Evolutionary conservation across 1,284 basidiomycete genomes (phyloP).

Genomic region (Microbotryomycetes sp.): DNA sequence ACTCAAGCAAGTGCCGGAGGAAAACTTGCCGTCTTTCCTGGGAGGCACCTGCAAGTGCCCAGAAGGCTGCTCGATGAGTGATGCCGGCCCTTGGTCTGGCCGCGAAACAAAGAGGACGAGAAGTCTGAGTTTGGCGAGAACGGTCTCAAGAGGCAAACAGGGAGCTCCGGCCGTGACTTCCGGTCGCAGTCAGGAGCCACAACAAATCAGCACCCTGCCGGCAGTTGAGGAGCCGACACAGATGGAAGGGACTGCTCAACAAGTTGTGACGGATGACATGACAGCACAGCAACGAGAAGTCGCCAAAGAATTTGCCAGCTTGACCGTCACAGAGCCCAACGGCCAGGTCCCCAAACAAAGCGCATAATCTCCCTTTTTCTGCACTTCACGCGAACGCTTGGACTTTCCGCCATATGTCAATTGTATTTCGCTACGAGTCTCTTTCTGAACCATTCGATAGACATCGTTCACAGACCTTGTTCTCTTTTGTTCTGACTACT

Average conservation of each 20-base stretch:
- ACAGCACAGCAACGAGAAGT: not conserved
- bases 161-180: not conserved
- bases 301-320: not conserved
- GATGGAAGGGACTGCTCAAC: not conserved
- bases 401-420: too few relatives aligned
- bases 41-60: conserved; percentile 74
- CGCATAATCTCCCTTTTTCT: not conserved
- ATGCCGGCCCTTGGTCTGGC: conserved; percentile 87
- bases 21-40: conserved; percentile 76
- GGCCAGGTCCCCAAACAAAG: not conserved
- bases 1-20: conserved; percentile 67
- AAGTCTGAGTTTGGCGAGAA: not conserved
- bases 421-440: too few relatives aligned
- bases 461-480: too few relatives aligned
- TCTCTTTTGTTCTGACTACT: too few relatives aligned
- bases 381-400: too few relatives aligned
- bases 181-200: not conserved
- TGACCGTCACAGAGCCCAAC: not conserved
- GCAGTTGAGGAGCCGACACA: not conserved
- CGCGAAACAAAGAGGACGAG: conserved; percentile 14
- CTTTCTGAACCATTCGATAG: too few relatives aligned
- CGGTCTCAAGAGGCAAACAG: not conserved
- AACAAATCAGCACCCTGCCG: not conserved
- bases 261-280: not conserved
- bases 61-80: conserved; percentile 77